Evolutionary conservation across 768 basidiomycete genomes (phyloP).

Genomic region (Mrakia gelida): DNA sequence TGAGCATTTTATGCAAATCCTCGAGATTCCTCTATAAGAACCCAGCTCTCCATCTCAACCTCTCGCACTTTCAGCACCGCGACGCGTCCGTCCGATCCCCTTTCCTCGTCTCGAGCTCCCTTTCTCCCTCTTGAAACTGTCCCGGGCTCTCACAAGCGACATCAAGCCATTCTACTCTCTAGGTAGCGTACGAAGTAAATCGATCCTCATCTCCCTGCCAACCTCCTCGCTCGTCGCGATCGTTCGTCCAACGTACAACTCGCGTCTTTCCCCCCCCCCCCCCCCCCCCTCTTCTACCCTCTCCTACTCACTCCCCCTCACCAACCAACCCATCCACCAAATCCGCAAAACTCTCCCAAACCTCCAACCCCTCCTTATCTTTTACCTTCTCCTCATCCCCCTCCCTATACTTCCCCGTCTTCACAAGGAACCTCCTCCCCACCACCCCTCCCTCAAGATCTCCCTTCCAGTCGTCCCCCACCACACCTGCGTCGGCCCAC

Average conservation of each 20-base stretch:
- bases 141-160: too few relatives aligned
- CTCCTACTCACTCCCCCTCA: too few relatives aligned
- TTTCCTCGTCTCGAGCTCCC: too few relatives aligned
- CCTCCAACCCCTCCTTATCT: constrained; percentile 49
- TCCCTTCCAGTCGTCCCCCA: constrained; percentile 11
- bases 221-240: not conserved
- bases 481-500: not conserved
- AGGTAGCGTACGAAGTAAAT: too few relatives aligned
- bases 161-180: too few relatives aligned
- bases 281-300: too few relatives aligned
- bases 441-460: constrained; percentile 14
- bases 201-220: not conserved
- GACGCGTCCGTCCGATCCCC: too few relatives aligned
- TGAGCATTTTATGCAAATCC: too few relatives aligned
- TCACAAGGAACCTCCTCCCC: constrained; percentile 47
- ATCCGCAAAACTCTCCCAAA: constrained; percentile 54
- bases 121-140: too few relatives aligned
- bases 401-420: constrained; percentile 64
- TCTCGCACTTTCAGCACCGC: too few relatives aligned
- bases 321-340: constrained; percentile 52
- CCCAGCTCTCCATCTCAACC: too few relatives aligned
- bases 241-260: not conserved
- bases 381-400: constrained; percentile 55
- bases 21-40: too few relatives aligned
- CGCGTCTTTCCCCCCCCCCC: not conserved